phyloP scores from a whole-genome alignment of 768 basidiomycete genomes.

The Sutorius australiensis region DNA sequence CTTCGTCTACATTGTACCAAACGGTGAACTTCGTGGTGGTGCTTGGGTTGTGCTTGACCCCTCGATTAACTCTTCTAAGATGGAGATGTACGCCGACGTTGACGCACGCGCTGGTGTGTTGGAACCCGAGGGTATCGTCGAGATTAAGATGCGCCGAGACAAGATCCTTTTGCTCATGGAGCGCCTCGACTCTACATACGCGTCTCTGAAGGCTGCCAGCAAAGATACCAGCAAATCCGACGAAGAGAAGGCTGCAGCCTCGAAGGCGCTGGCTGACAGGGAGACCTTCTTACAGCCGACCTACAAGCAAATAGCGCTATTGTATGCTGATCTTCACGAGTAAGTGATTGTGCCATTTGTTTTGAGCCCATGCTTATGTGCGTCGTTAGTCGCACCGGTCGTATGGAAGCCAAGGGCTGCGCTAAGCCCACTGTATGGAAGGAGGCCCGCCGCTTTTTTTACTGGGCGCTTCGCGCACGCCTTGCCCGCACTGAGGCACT shows the following conservation, averaged over 20 bases:
- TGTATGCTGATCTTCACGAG: conserved; percentile 98
- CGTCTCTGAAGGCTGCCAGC: conserved; percentile 73
- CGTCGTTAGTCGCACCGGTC: conserved; percentile 73
- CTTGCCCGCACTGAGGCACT: conserved; percentile 66
- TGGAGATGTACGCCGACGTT: conserved; percentile 99
- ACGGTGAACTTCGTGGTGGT: conserved; percentile 97
- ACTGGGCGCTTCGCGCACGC: conserved; percentile 89
- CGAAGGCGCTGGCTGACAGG: conserved; percentile 64
- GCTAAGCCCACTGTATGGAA: conserved; percentile 87
- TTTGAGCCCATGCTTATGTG: conserved; percentile 2
- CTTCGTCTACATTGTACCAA: conserved; percentile 97
- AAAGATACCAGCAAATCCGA: conserved; percentile 68
- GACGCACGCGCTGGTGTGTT: conserved; percentile 95
- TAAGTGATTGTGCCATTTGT: conserved; percentile 39
- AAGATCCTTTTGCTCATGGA: conserved; percentile 91
- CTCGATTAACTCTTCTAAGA: conserved; percentile 92
- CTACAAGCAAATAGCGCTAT: conserved; percentile 89
- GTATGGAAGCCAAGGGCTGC: conserved; percentile 97
- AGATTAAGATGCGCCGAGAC: conserved; percentile 96
- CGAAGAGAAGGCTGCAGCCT: conserved; percentile 70
- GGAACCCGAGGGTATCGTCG: conserved; percentile 95
- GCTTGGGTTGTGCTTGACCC: conserved; percentile 99
- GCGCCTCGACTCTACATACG: conserved; percentile 82
- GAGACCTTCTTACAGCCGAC: conserved; percentile 82
- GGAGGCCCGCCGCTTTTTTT: conserved; percentile 84